A percentile compares a stretch with the other conserved stretches of the same genome.
Conservation (phyloP, 2,329 filamentous ascomycete genomes). For the Talaromyces marneffei region DNA sequence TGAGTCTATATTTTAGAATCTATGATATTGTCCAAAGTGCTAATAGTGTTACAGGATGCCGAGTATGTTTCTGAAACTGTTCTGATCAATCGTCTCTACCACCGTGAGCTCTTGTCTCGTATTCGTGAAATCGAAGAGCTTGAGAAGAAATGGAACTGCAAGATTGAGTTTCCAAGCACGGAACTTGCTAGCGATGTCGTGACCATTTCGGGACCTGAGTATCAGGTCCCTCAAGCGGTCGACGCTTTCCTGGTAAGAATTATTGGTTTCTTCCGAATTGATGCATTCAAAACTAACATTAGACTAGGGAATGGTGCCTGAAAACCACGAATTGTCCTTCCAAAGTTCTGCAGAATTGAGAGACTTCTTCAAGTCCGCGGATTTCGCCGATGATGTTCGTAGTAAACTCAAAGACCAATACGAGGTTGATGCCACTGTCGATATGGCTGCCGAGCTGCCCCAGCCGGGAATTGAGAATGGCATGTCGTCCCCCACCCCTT, state of each 20-base stretch:
- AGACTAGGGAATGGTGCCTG: conserved; percentile 84
- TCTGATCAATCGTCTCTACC: conserved; percentile 88
- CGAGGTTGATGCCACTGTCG: conserved; percentile 77
- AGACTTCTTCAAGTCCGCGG: conserved; percentile 72
- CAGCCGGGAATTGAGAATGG: conserved; percentile 32
- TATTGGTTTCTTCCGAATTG: background rate
- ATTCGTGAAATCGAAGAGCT: conserved; percentile 86
- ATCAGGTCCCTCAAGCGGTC: conserved; percentile 94
- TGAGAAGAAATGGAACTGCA: conserved; percentile 99
- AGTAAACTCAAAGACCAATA: conserved; percentile 85
- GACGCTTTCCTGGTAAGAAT: conserved; percentile 76
- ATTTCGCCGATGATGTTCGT: conserved; percentile 74
- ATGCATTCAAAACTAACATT: background rate
- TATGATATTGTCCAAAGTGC: conserved; percentile 4
- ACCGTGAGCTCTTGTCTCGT: conserved; percentile 84
- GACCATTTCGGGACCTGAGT: conserved; percentile 91
- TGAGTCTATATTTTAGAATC: conserved; percentile 40
- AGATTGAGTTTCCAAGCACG: conserved; percentile 95
- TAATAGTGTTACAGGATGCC: conserved; percentile 59
- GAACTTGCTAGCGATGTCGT: conserved; percentile 96
- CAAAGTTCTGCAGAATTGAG: conserved; percentile 69
- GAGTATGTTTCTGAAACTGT: conserved; percentile 95
- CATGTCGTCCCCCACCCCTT: conserved; percentile 38
- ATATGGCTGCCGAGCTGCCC: conserved; percentile 39
- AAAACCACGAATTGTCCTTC: conserved; percentile 86